These are phyloP conservation scores for Nicotiana knightiana DNA, from an alignment of 257 asterid genomes.

Conservation along the genomic window DNA sequence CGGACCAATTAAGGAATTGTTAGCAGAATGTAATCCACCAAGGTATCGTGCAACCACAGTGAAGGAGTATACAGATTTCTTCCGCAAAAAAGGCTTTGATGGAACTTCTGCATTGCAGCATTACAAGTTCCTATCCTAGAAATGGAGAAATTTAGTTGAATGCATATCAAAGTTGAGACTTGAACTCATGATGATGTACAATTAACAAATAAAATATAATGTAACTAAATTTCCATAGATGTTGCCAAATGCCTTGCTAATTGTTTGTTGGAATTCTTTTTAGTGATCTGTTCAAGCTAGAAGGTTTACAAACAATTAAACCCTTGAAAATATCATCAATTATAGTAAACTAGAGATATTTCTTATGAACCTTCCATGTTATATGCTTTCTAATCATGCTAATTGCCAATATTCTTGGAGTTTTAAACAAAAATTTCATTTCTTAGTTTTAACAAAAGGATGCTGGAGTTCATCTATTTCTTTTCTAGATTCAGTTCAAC, in stretches of 20 bases:
- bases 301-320: too few relatives aligned
- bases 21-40: conserved; percentile 45
- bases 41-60: conserved; percentile 53
- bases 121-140: conserved; percentile 34
- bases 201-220: not conserved
- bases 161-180: not conserved
- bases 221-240: too few relatives aligned
- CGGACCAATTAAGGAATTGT: conserved; percentile 54
- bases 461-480: not conserved
- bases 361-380: too few relatives aligned
- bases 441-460: not conserved
- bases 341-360: too few relatives aligned
- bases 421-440: not conserved
- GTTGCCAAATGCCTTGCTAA: too few relatives aligned
- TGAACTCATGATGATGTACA: not conserved
- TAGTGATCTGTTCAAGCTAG: too few relatives aligned
- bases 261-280: too few relatives aligned
- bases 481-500: not conserved
- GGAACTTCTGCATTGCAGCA: conserved; percentile 41
- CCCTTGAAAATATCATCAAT: too few relatives aligned
- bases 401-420: not conserved
- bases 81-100: conserved; percentile 41
- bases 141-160: not conserved
- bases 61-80: conserved; percentile 32
- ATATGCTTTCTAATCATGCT: too few relatives aligned